Conservation (phyloP, 306 rosid species). For the Albizia julibrissin region DNA sequence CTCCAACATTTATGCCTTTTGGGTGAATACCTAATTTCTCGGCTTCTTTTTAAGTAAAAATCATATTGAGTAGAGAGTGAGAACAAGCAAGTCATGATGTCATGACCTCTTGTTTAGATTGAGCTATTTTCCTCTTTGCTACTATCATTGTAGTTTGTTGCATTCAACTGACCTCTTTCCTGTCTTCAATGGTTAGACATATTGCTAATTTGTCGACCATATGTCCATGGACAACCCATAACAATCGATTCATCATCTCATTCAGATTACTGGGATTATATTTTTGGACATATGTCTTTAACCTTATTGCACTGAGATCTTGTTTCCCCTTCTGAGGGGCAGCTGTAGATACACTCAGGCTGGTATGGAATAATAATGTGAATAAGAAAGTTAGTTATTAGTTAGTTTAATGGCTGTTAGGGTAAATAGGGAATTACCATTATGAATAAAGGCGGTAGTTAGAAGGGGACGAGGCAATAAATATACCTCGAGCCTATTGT, state of each 20-base stretch:
- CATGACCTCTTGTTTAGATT: background rate
- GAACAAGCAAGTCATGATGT: background rate
- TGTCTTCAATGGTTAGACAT: background rate
- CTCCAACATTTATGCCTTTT: background rate
- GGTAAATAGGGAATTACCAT: too few relatives aligned
- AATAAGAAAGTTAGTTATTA: too few relatives aligned
- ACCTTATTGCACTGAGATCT: background rate
- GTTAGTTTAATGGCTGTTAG: too few relatives aligned
- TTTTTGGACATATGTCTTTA: background rate
- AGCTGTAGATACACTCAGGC: background rate
- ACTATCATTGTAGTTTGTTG: background rate
- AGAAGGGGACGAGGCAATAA: too few relatives aligned
- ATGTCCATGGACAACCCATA: background rate
- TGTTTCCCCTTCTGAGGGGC: background rate
- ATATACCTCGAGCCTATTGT: too few relatives aligned
- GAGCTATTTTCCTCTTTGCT: background rate
- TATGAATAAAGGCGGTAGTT: too few relatives aligned
- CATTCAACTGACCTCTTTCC: background rate
- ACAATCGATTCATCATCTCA: conserved; percentile 6
- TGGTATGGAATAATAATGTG: too few relatives aligned
- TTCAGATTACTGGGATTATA: background rate
- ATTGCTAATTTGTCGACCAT: background rate
- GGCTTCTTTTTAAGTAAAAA: background rate
- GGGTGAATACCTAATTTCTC: background rate
- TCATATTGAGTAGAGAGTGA: background rate